Base-by-base conservation (phyloP, 768 basidiomycete species). In the Calvatia gigantea region DNA sequence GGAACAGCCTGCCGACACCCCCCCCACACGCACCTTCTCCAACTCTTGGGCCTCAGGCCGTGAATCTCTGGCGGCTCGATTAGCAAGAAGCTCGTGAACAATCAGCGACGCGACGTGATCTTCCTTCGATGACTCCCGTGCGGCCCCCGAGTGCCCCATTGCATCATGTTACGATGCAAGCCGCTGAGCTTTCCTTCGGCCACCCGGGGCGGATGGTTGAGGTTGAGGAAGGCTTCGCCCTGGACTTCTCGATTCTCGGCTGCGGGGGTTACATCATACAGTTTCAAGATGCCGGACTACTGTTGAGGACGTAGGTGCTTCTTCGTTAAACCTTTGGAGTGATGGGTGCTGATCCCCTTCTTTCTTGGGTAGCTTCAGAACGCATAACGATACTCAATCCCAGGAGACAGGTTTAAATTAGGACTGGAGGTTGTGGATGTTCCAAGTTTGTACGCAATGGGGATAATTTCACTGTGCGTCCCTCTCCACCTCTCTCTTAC, bases 391-490 rank as follows among this genome's bases (percentile, higher is more conserved):
- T 60, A 63, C 74, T 3, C 75, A 84, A 61, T 96, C 81, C 69
- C 76, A 78, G 59, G 74, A 77, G 11, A 83, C 79, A 1, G 80
- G 78, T 11, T 67, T 93, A 7, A 76, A 83, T 54, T 81, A 91
- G 62, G 79, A 78, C 3, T 98, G 95, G 95, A 79, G 92, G 38
- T 71, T 87, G 11, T 98, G 95, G 95, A 61, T 76, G 4, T 96
- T 93, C 79, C 94, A 92, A 71, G 90, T 93, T 50, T 94, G 93
- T 74, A 94, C 91, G 0, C 83, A 96, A 64, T 98, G 96, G 96
- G 96, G 94, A 2, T 99, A 92, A n/a, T 69, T 94, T 96, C 67
- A 85, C 78, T 28, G 91, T 89, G 61, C 31, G 82, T 65, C 8
- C 9, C 32, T 44, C 35, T 54, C 25, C 53, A 41, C 29, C 9